Conservation (phyloP, 164 flowering plant genomes). For the Aristolochia fimbriata region DNA sequence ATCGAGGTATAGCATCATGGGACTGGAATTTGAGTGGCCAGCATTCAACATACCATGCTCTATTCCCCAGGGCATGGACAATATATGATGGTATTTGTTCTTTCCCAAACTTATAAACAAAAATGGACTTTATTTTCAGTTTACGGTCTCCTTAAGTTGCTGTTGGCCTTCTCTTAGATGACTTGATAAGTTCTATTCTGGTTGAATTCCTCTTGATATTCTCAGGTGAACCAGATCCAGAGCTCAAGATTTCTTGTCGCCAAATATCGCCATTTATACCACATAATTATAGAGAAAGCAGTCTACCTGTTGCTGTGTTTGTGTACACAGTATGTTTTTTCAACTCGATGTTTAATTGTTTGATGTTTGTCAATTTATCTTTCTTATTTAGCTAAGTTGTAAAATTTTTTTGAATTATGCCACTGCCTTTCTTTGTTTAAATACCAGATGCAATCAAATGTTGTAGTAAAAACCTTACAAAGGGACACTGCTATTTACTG, state of each 20-base stretch:
- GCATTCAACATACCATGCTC: conserved; percentile 94
- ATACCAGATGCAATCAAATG: too few species aligned
- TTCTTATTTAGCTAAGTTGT: too few species aligned
- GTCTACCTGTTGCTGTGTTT: conserved; percentile 92
- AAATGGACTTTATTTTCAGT: too few species aligned
- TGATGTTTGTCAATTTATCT: too few species aligned
- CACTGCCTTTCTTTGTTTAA: too few species aligned
- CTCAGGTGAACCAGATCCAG: conserved; percentile 98
- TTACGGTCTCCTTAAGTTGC: background rate
- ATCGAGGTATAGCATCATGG: conserved; percentile 91
- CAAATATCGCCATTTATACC: conserved; percentile 99
- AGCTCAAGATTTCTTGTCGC: conserved; percentile 85
- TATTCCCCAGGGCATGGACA: conserved; percentile 99
- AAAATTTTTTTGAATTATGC: too few species aligned
- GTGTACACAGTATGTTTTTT: conserved; percentile 71
- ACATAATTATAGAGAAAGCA: conserved; percentile 87
- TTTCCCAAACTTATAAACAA: background rate
- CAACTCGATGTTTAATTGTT: background rate
- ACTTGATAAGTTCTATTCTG: background rate
- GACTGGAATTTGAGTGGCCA: conserved; percentile 97
- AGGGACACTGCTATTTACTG: too few species aligned
- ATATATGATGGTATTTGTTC: conserved; percentile 69
- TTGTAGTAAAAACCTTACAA: too few species aligned
- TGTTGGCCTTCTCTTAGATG: background rate
- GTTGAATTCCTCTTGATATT: background rate